phyloP scores from a whole-genome alignment of 2,329 filamentous ascomycete genomes.

The Domatiomyces globalis region DNA sequence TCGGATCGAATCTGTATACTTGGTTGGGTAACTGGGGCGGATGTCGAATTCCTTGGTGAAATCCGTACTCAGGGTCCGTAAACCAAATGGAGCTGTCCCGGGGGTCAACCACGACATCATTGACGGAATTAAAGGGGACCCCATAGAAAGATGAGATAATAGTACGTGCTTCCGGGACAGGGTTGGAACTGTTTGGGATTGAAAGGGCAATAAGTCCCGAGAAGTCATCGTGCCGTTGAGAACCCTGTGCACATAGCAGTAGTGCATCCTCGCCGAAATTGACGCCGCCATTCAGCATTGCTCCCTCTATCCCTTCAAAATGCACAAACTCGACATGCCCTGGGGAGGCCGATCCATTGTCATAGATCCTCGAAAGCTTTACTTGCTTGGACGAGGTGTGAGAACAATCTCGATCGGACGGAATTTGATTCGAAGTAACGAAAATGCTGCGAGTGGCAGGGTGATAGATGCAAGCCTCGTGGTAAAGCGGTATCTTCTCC shows the following conservation, averaged over 20 bases:
- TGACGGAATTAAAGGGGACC: conserved; percentile 25
- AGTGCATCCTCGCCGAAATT: conserved; percentile 30
- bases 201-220: neutral
- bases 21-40: conserved; percentile 23
- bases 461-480: conserved; percentile 12
- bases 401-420: neutral
- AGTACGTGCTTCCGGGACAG: neutral
- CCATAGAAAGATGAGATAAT: conserved; percentile 1
- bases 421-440: conserved; percentile 10
- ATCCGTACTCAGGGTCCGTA: conserved; percentile 27
- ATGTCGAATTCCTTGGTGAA: conserved; percentile 24
- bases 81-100: conserved; percentile 26
- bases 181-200: neutral
- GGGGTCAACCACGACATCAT: conserved; percentile 26
- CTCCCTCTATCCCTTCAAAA: neutral
- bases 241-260: conserved; percentile 32
- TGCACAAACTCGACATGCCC: neutral
- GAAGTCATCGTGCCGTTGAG: neutral
- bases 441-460: conserved; percentile 4
- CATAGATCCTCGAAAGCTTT: conserved; percentile 8
- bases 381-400: conserved; percentile 6
- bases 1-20: conserved; percentile 26
- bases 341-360: neutral
- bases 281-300: conserved; percentile 38
- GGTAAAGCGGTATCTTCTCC: conserved; percentile 2